phyloP scores from a whole-genome alignment of 108 stramenopile genomes.

The Nitzschia sp. region DNA sequence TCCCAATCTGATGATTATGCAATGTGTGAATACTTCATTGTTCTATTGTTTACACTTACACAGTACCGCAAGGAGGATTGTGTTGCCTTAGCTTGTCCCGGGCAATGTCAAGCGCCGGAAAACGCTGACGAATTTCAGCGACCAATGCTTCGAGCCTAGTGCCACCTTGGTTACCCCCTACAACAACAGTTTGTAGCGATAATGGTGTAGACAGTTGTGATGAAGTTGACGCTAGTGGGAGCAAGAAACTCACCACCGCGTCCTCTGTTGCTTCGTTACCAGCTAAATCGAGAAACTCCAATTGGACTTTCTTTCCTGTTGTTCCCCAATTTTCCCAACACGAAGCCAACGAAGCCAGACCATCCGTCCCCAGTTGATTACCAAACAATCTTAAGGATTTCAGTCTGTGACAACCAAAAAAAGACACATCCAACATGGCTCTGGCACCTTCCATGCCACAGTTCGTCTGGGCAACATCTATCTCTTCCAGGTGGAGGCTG shows the following conservation, averaged over 20 bases:
- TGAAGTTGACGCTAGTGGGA: too few species aligned
- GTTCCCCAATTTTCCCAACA: background rate
- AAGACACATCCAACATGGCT: background rate
- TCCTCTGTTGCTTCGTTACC: background rate
- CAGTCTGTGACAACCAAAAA: too few species aligned
- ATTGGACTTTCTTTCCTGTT: background rate
- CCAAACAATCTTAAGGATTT: background rate
- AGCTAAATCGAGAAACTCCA: background rate
- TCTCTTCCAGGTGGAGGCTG: too few species aligned
- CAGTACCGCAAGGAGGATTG: too few species aligned
- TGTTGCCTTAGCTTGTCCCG: background rate
- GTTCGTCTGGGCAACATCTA: background rate
- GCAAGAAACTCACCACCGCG: background rate
- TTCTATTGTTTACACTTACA: too few species aligned
- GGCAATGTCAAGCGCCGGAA: background rate
- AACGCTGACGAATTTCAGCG: background rate
- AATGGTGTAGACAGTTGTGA: background rate
- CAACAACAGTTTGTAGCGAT: background rate
- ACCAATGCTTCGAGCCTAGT: background rate
- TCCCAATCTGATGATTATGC: too few species aligned
- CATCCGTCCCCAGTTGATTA: background rate
- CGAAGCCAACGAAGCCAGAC: background rate
- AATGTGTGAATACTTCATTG: too few species aligned
- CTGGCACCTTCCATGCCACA: background rate
- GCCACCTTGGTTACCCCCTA: background rate